Conservation (phyloP, 208 protist species). For the Wallacemonas rigidus region DNA sequence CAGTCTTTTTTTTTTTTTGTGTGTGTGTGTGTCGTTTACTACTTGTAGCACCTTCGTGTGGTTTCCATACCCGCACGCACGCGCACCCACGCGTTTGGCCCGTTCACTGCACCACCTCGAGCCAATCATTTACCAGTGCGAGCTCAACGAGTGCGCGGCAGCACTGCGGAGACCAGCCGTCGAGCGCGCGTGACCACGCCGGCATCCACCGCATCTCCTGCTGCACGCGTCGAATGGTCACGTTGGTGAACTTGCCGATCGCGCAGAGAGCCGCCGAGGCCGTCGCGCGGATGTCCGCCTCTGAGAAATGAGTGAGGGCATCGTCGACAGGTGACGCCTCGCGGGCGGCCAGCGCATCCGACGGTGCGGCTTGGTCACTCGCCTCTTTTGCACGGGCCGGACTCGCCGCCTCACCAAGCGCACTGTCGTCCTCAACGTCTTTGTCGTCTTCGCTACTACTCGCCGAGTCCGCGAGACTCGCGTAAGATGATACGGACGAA, state of each 20-base stretch:
- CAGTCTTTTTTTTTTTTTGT: too few species aligned
- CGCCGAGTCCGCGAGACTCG: too few species aligned
- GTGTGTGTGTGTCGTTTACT: too few species aligned
- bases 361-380: too few species aligned
- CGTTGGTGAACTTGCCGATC: constrained; percentile 65
- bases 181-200: constrained; percentile 38
- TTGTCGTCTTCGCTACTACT: too few species aligned
- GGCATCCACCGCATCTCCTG: constrained; percentile 68
- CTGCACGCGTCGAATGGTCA: constrained; percentile 46
- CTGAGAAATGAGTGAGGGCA: neutral
- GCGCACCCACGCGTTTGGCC: neutral
- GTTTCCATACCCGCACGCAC: too few species aligned
- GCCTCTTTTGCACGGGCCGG: too few species aligned
- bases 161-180: constrained; percentile 54
- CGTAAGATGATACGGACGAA: neutral
- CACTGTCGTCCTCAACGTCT: too few species aligned
- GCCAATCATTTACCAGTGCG: constrained; percentile 76
- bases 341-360: too few species aligned
- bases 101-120: constrained; percentile 38
- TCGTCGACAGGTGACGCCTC: too few species aligned
- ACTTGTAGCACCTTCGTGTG: too few species aligned
- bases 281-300: constrained; percentile 35
- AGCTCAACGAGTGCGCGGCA: constrained; percentile 67
- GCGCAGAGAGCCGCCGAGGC: constrained; percentile 67
- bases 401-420: too few species aligned